Evolutionary conservation across 2,329 filamentous ascomycete genomes (phyloP), one percentile per base, ranked within the genome.

Genomic region (Aspergillus persii): DNA sequence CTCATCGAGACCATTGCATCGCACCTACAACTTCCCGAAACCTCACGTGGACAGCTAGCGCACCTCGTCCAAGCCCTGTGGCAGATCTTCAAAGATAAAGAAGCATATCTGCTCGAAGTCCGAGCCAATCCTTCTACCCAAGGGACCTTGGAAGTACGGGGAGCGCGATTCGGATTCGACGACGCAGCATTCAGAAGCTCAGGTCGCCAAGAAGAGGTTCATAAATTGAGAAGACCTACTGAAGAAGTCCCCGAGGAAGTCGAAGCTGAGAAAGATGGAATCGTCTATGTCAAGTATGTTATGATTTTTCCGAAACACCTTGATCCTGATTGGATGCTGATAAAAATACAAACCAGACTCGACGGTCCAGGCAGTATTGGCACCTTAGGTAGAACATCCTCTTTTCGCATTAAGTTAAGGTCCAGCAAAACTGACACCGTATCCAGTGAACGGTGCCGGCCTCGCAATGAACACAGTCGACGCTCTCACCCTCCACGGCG

Each of bases 401-500:
- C 3, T 2, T n/a, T 8, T 4, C 7, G 18, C 26, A 26, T 9
- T 39, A 30, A 31, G 47, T 31, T 50, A 30, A 27, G 18, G 18
- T 23, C 18, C 18, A 23, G 18, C 8, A 7, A 30, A n/a, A 11
- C 48, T 66, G 23, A 62, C 31, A 50, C 30, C 31, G 62, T 26
- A n/a, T 33, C 27, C 4, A 63, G 91, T 96, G 63, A 96, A 96
- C 69, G 92, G 92, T 48, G 92, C 93, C 0, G 92, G 92, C 0
- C 83, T 96, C 1, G 92, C 92, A 0, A 95, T 96, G 90, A 95
- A 95, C 72, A 96, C 92, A 0, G 87, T 93, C 60, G 92, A 96
- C 72, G 89, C 90, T 0, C 84, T 96, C 1, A 81, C 84, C 2
- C 77, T 86, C 11, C 84, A 86, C 56, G 88, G 88, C 8, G 90